Evolutionary conservation across 2,329 filamentous ascomycete species (phyloP), one percentile per base, ranked within the genome.

Genomic region (Capronia americana): DNA sequence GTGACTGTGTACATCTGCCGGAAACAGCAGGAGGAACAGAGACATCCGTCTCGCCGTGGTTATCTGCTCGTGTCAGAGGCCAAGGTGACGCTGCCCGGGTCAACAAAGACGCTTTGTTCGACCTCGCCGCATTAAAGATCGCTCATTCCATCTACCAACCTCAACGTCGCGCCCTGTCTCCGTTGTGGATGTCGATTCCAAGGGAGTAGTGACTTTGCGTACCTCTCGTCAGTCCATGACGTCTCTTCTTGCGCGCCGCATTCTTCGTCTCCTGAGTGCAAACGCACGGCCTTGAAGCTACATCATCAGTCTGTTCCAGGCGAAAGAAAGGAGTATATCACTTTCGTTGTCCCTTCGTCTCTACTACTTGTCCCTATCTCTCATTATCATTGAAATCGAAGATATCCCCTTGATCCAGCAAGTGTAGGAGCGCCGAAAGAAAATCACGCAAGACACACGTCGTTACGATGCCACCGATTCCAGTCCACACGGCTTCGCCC

Each of bases 401-500:
- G 17, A 50, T 26, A 20, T 28, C 55, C 55, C 11, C 23, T 53
- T 26, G 28, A 50, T 46, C 28, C 26, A 46, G 23, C 48, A 53
- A n/a, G 23, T 28, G 12, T 28, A 53, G 48, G 48, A 53, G 14
- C 48, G 2, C 14, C 26, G 23, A 53, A 3, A 26, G 5, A 24
- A 12, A 14, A 12, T 10, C 26, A 14, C 20, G 23, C 10, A 53
- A 53, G 14, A 23, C 17, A 12, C 48, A 11, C 20, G 11, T 46
- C 28, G 26, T 44, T 41, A 59, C 56, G 23, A 69, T 69, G 66
- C 28, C 69, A 51, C 64, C 69, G 5, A 61, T 73, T 34, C 63
- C 68, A 23, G 62, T 72, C 30, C 68, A 73, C 60, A 70, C 68
- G 4, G 54, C 68, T 20, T 72, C 70, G 26, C 71, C 71, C 26